A percentile compares a stretch with the other conserved stretches of the same genome.
phyloP scores from a whole-genome alignment of 768 basidiomycete genomes.

The Omphalotus guepiniiformis region DNA sequence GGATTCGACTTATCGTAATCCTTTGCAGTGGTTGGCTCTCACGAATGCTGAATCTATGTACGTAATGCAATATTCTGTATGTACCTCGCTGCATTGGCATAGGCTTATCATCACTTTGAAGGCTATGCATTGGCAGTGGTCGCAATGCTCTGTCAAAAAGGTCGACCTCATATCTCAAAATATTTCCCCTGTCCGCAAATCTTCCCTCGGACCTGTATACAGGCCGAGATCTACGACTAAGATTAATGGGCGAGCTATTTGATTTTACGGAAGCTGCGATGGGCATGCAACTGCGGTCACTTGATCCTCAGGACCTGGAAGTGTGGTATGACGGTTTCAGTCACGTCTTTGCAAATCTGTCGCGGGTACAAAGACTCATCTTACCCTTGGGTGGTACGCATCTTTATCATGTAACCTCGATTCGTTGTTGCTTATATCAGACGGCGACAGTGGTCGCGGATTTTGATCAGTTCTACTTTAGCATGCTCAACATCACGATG shows the following conservation, averaged over 20 bases:
- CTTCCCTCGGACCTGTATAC: conserved; percentile 19
- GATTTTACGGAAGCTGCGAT: conserved; percentile 23
- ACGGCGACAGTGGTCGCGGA: conserved; percentile 10
- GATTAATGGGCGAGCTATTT: conserved; percentile 27
- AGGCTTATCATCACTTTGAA: conserved; percentile 13
- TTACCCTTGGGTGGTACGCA: conserved; percentile 10
- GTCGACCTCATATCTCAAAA: conserved; percentile 18
- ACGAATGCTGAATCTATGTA: conserved; percentile 32
- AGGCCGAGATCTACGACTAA: conserved; percentile 29
- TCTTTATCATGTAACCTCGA: not conserved
- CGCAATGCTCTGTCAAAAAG: conserved; percentile 33
- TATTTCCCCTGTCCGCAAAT: conserved; percentile 24
- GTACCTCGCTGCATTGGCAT: conserved; percentile 4
- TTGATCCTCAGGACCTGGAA: conserved; percentile 21
- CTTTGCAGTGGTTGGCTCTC: conserved; percentile 30
- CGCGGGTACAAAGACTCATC: conserved; percentile 9
- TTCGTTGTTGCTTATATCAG: not conserved
- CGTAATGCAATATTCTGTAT: conserved; percentile 2
- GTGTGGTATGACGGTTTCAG: conserved; percentile 5
- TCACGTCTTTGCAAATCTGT: conserved; percentile 23
- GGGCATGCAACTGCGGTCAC: conserved; percentile 20
- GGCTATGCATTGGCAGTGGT: conserved; percentile 34
- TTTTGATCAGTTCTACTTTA: conserved; percentile 8
- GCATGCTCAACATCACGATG: conserved; percentile 4
- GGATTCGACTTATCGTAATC: not conserved